These are phyloP conservation scores for Inga leiocalycina DNA, from an alignment of 306 rosid species.

Conservation along the genomic window DNA sequence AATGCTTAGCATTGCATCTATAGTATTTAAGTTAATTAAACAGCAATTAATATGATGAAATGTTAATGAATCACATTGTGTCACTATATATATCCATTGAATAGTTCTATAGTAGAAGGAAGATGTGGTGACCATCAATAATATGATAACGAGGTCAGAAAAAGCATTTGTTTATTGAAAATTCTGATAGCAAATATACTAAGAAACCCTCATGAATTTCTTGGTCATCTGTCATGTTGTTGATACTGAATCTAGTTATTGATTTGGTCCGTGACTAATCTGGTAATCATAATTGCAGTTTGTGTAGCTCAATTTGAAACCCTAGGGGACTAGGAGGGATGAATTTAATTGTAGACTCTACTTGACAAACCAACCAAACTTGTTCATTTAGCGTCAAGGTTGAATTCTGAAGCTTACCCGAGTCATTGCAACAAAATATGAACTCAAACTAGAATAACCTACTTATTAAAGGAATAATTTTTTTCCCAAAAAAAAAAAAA, in stretches of 20 bases:
- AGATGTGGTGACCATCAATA: neutral
- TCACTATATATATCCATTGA: neutral
- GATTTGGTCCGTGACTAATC: neutral
- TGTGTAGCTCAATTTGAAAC: neutral
- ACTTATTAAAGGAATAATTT: neutral
- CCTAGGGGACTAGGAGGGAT: neutral
- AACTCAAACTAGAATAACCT: neutral
- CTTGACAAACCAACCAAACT: neutral
- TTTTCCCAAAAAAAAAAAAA: too few species aligned
- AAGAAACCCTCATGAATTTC: neutral
- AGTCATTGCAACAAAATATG: neutral
- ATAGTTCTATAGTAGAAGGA: neutral
- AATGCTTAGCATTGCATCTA: too few species aligned
- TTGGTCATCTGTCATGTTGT: neutral
- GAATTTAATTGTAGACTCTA: neutral
- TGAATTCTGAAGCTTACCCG: neutral
- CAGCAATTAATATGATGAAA: neutral
- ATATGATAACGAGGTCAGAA: neutral
- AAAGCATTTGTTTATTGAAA: neutral
- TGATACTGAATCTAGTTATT: neutral
- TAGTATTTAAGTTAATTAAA: too few species aligned
- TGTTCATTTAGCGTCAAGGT: neutral
- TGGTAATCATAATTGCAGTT: neutral
- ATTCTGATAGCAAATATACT: neutral
- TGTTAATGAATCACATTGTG: neutral